These are phyloP conservation scores for Suzukiozyma palmioleophila DNA, from an alignment of 1,139 yeast genomes.

Conservation along the genomic window DNA sequence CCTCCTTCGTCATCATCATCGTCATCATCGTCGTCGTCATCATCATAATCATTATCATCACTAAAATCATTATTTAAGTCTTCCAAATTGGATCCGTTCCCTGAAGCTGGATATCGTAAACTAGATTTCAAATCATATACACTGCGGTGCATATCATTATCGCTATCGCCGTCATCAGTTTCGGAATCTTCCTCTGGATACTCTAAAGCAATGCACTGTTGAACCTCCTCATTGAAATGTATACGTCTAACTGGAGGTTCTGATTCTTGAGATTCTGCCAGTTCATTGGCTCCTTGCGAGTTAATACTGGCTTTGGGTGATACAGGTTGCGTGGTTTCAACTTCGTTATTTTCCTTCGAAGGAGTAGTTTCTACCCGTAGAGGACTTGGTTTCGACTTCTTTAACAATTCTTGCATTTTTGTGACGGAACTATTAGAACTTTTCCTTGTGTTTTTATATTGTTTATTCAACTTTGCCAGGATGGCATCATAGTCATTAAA, in stretches of 20 bases:
- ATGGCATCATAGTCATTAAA: conserved; percentile 54
- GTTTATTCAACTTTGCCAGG: conserved; percentile 57
- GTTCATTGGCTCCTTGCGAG: conserved; percentile 4
- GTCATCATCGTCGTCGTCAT: conserved; percentile 39
- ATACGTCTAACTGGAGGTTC: conserved; percentile 50
- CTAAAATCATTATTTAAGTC: conserved; percentile 18
- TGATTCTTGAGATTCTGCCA: conserved; percentile 20
- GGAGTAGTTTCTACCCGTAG: too few species aligned
- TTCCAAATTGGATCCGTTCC: conserved; percentile 12
- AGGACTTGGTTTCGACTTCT: not conserved
- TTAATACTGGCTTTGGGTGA: conserved; percentile 1
- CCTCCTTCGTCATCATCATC: conserved; percentile 67
- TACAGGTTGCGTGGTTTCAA: not conserved
- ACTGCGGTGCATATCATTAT: conserved; percentile 12
- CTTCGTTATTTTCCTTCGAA: not conserved
- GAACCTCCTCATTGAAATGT: conserved; percentile 89
- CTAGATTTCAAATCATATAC: conserved; percentile 4
- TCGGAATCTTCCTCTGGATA: conserved; percentile 33
- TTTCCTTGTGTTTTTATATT: conserved; percentile 28
- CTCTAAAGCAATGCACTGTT: conserved; percentile 80
- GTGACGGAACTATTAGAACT: conserved; percentile 11
- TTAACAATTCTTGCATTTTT: conserved; percentile 12
- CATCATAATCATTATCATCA: conserved; percentile 17
- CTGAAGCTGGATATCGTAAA: conserved; percentile 3
- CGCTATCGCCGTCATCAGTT: conserved; percentile 30